Percentiles rank a stretch among this genome's conserved stretches.
These are phyloP conservation scores for Cladophialophora immunda DNA, from an alignment of 2,329 filamentous ascomycete species.

Conservation along the genomic window DNA sequence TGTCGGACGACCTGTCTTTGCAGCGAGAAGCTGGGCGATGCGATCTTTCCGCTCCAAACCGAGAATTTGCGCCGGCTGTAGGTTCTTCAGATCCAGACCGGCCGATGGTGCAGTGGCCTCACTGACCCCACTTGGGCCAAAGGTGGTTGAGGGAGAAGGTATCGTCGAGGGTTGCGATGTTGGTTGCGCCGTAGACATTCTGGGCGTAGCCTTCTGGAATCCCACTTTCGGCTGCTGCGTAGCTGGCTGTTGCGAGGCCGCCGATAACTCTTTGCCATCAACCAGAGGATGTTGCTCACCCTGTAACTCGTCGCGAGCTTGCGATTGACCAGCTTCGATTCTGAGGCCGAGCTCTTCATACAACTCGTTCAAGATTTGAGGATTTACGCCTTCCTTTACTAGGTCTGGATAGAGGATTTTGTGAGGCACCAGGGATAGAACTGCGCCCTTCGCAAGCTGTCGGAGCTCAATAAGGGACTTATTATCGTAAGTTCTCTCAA, in stretches of 20 bases:
- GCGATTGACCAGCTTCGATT: conserved; percentile 17
- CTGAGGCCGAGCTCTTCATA: conserved; percentile 74
- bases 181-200: background rate
- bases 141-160: background rate
- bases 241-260: background rate
- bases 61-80: conserved; percentile 45
- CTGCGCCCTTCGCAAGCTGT: conserved; percentile 68
- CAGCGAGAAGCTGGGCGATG: conserved; percentile 78
- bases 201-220: background rate
- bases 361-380: conserved; percentile 67
- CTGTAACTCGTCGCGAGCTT: background rate
- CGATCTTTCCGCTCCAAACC: conserved; percentile 76
- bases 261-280: background rate
- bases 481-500: conserved; percentile 33
- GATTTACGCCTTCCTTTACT: conserved; percentile 75
- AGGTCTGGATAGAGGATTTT: conserved; percentile 79
- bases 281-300: background rate
- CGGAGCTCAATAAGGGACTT: conserved; percentile 51
- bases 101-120: conserved; percentile 15
- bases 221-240: background rate
- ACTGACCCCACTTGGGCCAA: background rate
- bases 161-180: background rate
- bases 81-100: conserved; percentile 28
- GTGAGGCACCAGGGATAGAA: conserved; percentile 67
- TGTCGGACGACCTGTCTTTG: conserved; percentile 67